Percentiles rank a stretch among this genome's conserved stretches.
phyloP scores from a whole-genome alignment of 106 monocot genomes.

The Ottelia alismoides region DNA sequence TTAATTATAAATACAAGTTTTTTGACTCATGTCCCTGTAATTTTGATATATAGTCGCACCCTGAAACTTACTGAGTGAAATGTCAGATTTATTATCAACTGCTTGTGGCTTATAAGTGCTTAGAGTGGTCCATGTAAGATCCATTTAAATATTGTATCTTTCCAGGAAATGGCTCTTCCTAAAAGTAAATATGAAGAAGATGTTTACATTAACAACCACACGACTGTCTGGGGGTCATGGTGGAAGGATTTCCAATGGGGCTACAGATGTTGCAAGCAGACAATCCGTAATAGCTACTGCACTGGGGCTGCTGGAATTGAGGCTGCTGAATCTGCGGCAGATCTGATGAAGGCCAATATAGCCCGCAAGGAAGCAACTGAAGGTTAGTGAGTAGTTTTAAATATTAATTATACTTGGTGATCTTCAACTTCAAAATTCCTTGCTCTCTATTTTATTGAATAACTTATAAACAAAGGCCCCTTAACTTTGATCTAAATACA shows the following conservation, averaged over 20 bases:
- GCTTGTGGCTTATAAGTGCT: too few relatives aligned
- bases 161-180: constrained; percentile 66
- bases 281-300: constrained; percentile 74
- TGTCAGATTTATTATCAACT: too few relatives aligned
- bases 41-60: too few relatives aligned
- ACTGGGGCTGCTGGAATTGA: constrained; percentile 91
- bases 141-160: too few relatives aligned
- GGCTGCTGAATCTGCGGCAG: constrained; percentile 80
- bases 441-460: too few relatives aligned
- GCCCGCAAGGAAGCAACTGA: constrained; percentile 74
- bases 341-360: constrained; percentile 79
- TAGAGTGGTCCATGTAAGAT: too few relatives aligned
- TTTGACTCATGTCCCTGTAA: too few relatives aligned
- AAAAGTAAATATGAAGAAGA: constrained; percentile 94
- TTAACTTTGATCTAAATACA: too few relatives aligned
- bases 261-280: constrained; percentile 81
- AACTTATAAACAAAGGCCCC: too few relatives aligned
- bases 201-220: constrained; percentile 80
- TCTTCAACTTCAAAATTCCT: too few relatives aligned
- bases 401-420: neutral
- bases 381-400: constrained; percentile 20
- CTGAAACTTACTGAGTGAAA: too few relatives aligned
- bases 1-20: too few relatives aligned
- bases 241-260: constrained; percentile 99
- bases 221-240: constrained; percentile 93